Evolutionary conservation across 257 asterid genomes (phyloP).

Genomic region (Przewalskia tangutica): DNA sequence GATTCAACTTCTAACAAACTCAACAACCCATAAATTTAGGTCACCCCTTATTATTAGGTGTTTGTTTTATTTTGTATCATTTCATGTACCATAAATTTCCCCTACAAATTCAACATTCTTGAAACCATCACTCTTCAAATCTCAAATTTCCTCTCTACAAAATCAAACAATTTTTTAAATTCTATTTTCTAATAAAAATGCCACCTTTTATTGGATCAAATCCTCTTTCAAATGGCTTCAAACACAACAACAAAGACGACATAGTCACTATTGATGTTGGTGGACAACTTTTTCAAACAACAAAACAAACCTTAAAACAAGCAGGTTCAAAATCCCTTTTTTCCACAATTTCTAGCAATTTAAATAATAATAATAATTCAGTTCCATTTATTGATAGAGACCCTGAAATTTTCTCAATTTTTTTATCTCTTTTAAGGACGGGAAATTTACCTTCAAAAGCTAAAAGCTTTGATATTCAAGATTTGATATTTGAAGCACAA

Average conservation of each 20-base stretch:
- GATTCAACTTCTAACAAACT: background rate
- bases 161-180: no score
- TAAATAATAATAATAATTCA: conserved; percentile 9
- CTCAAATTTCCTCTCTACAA: background rate
- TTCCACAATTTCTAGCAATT: conserved; percentile 21
- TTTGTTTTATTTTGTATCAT: background rate
- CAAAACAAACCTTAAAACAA: conserved; percentile 33
- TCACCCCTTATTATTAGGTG: background rate
- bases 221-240: background rate
- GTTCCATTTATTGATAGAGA: conserved; percentile 80
- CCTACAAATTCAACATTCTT: background rate
- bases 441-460: conserved; percentile 88
- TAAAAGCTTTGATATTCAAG: conserved; percentile 56
- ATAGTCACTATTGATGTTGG: background rate
- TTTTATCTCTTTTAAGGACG: conserved; percentile 76
- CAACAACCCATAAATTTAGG: background rate
- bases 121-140: background rate
- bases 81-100: background rate
- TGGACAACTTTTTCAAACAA: background rate
- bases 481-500: conserved; percentile 64
- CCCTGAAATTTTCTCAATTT: conserved; percentile 68
- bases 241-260: background rate
- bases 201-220: background rate
- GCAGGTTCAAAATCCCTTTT: conserved; percentile 71
- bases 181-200: background rate